Evolutionary conservation across 2,329 filamentous ascomycete genomes (phyloP), one percentile per base, ranked within the genome.

Genomic region (Scytalidium sp.): DNA sequence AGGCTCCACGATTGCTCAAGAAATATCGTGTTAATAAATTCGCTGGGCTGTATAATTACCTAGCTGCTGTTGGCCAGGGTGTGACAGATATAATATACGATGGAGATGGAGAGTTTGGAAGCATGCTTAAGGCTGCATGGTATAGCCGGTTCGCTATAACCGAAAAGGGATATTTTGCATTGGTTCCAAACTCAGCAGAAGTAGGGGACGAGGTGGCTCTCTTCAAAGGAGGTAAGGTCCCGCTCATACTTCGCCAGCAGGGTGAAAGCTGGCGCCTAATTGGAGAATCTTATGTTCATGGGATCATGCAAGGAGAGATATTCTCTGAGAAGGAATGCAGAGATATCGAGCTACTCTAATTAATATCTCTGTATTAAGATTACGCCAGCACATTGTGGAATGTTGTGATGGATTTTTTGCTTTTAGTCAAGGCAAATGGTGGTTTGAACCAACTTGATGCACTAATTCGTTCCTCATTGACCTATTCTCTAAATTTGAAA

Each of bases 301-400:
- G 48, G 29, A 23, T 50, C 19, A 50, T 50, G 48, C 10, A 73
- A 29, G 48, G 48, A 46, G 43, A 44, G 20, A 21, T 21, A 17
- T 44, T 44, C 25, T 9, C 3, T 17, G 42, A 44, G n/a, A 23
- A 20, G 8, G 25, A 22, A 25, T 44, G 42, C 11, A 23, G 19
- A 25, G 21, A 44, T 6, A 44, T 44, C 8, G 21, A 23, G 42
- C 7, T 44, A 13, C 15, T 44, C 13, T 50, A 46, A 46, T 20
- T 47, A n/a, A n/a, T n/a, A n/a, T n/a, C n/a, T n/a, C n/a, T n/a
- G n/a, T n/a, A n/a, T n/a, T n/a, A n/a, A n/a, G n/a, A n/a, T n/a
- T n/a, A n/a, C n/a, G n/a, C n/a, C n/a, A n/a, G n/a, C n/a, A n/a
- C n/a, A n/a, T n/a, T n/a, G n/a, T n/a, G n/a, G n/a, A n/a, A n/a